Base-by-base conservation (phyloP, 2,329 filamentous ascomycete species). In the Tolypocladium guangdongense region DNA sequence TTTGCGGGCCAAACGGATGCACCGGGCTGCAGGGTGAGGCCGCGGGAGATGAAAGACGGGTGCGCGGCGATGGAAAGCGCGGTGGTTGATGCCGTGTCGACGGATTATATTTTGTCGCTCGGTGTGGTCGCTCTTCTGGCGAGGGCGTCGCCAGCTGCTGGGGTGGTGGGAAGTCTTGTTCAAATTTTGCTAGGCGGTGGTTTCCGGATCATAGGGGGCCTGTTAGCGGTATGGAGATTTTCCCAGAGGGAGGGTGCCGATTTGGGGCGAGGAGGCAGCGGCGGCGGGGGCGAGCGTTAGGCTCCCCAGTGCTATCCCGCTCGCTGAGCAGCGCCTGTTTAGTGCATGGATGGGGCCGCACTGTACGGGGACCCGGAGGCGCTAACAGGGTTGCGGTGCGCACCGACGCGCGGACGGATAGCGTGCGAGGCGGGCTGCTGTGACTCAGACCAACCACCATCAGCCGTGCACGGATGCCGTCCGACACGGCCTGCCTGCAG, bases 1-100 rank as follows among this genome's bases (percentile, higher is more conserved):
- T 84, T 84, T 82, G 75, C 66, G 66, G 71, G 64, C 67, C 76
- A 82, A 84, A 82, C 77, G 76, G 75, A 81, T 76, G 78, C 63
- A 59, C 60, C 56, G 63, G 54, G 38, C 50, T 57, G 54, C 59
- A 54, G 54, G 60, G 54, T 52, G 54, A 57, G 54, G 55, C 55
- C 55, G 54, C 58, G 56, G 47, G 64, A 68, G 65, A 68, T 66
- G 63, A 56, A 63, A 57, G 49, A 60, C 53, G 54, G 49, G 52
- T 58, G 58, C 50, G 56, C 57, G 55, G 52, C 56, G 68, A 70
- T 70, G 65, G 51, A 69, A 66, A 54, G 22, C 56, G 55, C 58
- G 53, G 62, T 60, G 50, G 56, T 54, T 57, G 56, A 49, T 59
- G 55, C 57, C 57, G 56, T 61, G 62, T 68, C 65, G 68, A 67